A percentile compares a stretch with the other conserved stretches of the same genome.
These are phyloP conservation scores for Fragaria vesca DNA, from an alignment of 306 rosid species.

Conservation along the genomic window DNA sequence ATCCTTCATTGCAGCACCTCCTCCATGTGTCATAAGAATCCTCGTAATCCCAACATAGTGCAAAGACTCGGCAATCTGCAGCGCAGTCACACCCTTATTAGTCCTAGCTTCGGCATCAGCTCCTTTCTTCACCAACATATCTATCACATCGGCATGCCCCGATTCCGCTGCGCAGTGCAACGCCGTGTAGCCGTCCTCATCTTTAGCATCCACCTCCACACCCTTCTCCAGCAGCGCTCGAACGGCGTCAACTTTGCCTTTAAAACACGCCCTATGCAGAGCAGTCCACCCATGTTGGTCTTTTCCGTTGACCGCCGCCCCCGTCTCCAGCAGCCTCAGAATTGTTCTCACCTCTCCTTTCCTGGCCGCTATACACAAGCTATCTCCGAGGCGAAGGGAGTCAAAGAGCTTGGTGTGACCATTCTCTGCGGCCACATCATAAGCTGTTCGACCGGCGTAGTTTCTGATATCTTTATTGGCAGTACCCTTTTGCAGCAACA, in stretches of 20 bases:
- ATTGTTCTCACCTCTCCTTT: slow-evolving; percentile 67
- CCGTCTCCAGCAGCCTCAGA: slow-evolving; percentile 48
- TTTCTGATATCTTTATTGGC: slow-evolving; percentile 66
- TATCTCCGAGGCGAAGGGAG: slow-evolving; percentile 62
- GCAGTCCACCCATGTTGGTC: slow-evolving; percentile 88
- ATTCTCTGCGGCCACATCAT: slow-evolving; percentile 59
- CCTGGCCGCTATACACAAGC: slow-evolving; percentile 53
- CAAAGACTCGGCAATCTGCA: slow-evolving; percentile 68
- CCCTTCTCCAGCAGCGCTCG: slow-evolving; percentile 55
- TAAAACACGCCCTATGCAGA: slow-evolving; percentile 72
- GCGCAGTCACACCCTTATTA: slow-evolving; percentile 60
- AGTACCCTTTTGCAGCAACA: slow-evolving; percentile 54
- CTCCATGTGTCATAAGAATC: slow-evolving; percentile 56
- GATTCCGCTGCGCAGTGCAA: slow-evolving; percentile 73
- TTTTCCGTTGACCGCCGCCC: slow-evolving; percentile 57
- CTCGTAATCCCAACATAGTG: slow-evolving; percentile 61
- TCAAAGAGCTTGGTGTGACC: slow-evolving; percentile 60
- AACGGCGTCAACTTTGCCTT: slow-evolving; percentile 51
- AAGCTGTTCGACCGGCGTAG: slow-evolving; percentile 47
- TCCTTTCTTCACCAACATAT: slow-evolving; percentile 72
- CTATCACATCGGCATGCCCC: slow-evolving; percentile 58
- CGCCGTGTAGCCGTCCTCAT: slow-evolving; percentile 81
- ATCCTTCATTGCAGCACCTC: slow-evolving; percentile 49
- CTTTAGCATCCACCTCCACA: slow-evolving; percentile 61
- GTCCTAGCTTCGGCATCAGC: slow-evolving; percentile 68